Percentiles rank a stretch among this genome's conserved stretches.
Conservation (phyloP, 345 rosid genomes). For the Salix exigua region DNA sequence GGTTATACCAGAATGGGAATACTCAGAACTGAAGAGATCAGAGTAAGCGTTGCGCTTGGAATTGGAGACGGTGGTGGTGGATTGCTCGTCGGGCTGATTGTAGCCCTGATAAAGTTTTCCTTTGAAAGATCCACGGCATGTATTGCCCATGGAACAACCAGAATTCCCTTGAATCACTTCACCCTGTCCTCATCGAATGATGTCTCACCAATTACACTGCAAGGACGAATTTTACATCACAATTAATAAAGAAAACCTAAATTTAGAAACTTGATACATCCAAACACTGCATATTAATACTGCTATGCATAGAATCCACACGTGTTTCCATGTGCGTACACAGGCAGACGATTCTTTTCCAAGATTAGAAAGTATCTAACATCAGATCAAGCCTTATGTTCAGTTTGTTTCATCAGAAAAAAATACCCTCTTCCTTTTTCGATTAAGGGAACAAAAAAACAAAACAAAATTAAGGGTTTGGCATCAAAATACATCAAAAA, state of each 20-base stretch:
- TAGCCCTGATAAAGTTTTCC: conserved; percentile 70
- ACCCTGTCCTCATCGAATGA: conserved; percentile 44
- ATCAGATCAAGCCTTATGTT: conserved; percentile 8
- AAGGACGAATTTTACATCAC: background rate
- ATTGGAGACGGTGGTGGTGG: conserved; percentile 22
- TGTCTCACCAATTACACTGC: conserved; percentile 31
- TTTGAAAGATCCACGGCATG: conserved; percentile 94
- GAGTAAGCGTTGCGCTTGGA: conserved; percentile 42
- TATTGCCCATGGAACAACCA: conserved; percentile 94
- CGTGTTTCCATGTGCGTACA: background rate
- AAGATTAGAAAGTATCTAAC: background rate
- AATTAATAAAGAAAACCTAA: background rate
- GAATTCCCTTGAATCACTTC: conserved; percentile 18
- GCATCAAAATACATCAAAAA: background rate
- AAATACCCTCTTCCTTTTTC: background rate
- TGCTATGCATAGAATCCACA: background rate
- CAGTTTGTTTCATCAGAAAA: background rate
- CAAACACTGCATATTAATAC: background rate
- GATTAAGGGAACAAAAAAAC: background rate
- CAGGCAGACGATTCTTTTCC: background rate
- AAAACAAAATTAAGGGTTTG: background rate
- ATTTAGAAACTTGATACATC: background rate
- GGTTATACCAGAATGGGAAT: conserved; percentile 43
- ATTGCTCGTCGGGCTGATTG: conserved; percentile 61
- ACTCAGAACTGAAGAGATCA: conserved; percentile 35